phyloP scores from a whole-genome alignment of 192 early-diverging fungal genomes.

The Entomortierella beljakovae region DNA sequence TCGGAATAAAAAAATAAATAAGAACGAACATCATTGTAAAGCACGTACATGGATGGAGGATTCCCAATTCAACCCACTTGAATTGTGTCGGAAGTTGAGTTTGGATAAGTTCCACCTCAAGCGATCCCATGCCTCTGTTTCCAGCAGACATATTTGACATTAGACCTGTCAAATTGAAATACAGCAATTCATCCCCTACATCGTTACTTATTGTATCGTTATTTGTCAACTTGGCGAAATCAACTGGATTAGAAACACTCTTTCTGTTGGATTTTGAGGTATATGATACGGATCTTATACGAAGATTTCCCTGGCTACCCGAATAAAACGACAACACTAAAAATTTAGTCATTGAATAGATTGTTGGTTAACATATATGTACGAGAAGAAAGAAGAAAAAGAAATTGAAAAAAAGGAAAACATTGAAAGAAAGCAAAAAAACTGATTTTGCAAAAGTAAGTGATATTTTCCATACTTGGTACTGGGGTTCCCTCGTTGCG shows the following conservation, averaged over 20 bases:
- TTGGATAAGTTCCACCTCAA: neutral
- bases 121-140: neutral
- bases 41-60: neutral
- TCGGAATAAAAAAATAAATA: neutral
- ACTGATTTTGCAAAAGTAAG: neutral
- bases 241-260: neutral
- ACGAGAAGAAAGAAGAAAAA: no score
- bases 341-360: no score
- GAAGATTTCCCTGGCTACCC: neutral
- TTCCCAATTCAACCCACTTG: neutral
- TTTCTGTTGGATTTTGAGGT: neutral
- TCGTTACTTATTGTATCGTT: neutral
- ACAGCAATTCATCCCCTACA: neutral
- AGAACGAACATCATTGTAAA: neutral
- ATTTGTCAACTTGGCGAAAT: neutral
- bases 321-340: neutral
- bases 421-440: no score
- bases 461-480: conserved; percentile 6
- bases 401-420: no score
- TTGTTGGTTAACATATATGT: no score
- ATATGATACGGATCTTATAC: no score
- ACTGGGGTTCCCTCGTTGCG: conserved; percentile 2
- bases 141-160: neutral
- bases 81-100: neutral
- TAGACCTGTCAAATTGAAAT: neutral